Evolutionary conservation across 345 rosid genomes (phyloP).

Genomic region (Eucalyptus cloeziana): DNA sequence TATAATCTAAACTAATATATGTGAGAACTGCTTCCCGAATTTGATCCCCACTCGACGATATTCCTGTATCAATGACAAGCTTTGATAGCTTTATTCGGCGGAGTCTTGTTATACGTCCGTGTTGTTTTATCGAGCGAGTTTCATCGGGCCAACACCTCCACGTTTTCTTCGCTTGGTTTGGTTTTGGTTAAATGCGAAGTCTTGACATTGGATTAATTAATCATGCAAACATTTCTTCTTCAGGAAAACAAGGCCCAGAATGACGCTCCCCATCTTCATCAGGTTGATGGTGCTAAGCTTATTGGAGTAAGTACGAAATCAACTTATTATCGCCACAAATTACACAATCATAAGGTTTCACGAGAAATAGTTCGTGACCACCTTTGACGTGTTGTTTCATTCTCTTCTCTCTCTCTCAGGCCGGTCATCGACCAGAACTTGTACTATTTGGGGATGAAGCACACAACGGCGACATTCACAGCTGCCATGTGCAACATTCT

Average conservation of each 20-base stretch:
- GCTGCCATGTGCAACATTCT: conserved; percentile 73
- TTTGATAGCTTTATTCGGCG: too few species aligned
- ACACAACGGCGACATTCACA: conserved; percentile 80
- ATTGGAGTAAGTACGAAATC: conserved; percentile 37
- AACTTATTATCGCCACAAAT: background rate
- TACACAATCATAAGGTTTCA: background rate
- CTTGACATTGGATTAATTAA: background rate
- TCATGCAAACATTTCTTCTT: background rate
- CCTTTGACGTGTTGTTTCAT: background rate
- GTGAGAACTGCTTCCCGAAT: too few species aligned
- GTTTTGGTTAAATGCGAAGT: background rate
- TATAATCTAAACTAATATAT: background rate
- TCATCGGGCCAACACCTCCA: background rate
- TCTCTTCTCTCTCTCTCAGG: conserved; percentile 13
- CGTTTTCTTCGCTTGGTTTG: background rate
- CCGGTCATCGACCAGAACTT: conserved; percentile 84
- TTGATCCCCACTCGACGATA: too few species aligned
- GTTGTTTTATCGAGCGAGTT: background rate
- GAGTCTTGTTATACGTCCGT: rapidly evolving
- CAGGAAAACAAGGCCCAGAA: conserved; percentile 28
- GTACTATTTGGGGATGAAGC: conserved; percentile 67
- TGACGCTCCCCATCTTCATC: conserved; percentile 58
- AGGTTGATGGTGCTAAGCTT: conserved; percentile 50
- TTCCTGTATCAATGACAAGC: too few species aligned
- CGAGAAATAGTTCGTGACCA: background rate